Evolutionary conservation across 169 alveolate species (phyloP).

Genomic region (Cardiosporidium cionae): DNA sequence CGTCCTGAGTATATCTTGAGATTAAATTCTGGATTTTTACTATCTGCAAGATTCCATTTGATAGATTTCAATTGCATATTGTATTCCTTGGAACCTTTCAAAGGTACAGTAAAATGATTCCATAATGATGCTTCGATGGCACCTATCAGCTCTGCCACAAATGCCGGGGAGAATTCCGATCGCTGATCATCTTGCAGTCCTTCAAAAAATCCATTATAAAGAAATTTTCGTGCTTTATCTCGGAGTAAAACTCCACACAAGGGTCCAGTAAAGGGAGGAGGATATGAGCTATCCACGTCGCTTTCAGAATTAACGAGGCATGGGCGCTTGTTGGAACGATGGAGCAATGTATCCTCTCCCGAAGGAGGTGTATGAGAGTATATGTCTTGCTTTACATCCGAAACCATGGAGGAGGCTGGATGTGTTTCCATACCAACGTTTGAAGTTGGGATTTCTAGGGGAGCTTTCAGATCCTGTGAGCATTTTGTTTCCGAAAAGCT

Average conservation of each 20-base stretch:
- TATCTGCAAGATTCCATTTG: slow-evolving; percentile 76
- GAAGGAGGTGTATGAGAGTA: too few species aligned
- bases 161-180: not conserved
- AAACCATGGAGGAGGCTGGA: not conserved
- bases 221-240: slow-evolving; percentile 12
- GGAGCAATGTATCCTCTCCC: not conserved
- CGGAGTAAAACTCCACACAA: not conserved
- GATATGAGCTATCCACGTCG: not conserved
- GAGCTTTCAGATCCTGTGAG: too few species aligned
- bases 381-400: not conserved
- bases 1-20: slow-evolving; percentile 65
- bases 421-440: too few species aligned
- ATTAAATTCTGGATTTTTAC: slow-evolving; percentile 76
- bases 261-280: not conserved
- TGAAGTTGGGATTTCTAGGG: too few species aligned
- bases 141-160: not conserved
- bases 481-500: too few species aligned
- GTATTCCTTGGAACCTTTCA: slow-evolving; percentile 13
- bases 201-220: slow-evolving; percentile 13
- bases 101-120: not conserved
- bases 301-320: too few species aligned
- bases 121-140: slow-evolving; percentile 7
- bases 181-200: slow-evolving; percentile 6
- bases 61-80: slow-evolving; percentile 68
- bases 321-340: not conserved